Conservation (phyloP, 495 filamentous ascomycete species). For the Achaetomiella virescens region DNA sequence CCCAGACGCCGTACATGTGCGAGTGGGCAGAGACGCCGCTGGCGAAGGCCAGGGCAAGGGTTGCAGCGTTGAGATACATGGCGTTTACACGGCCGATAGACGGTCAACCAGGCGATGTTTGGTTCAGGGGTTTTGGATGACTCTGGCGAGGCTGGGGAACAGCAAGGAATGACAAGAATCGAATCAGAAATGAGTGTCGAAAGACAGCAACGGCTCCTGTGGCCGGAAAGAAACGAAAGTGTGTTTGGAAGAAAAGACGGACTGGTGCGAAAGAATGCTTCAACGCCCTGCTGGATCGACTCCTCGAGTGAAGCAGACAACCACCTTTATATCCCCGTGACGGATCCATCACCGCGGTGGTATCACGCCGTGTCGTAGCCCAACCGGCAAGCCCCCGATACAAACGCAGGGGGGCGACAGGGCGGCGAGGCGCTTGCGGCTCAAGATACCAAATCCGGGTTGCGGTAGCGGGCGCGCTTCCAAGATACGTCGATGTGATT, state of each 20-base stretch:
- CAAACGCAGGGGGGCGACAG: neutral
- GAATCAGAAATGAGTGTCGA: neutral
- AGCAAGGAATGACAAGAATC: neutral
- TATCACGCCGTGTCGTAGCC: no score
- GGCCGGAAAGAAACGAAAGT: neutral
- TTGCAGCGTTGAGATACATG: conserved; percentile 16
- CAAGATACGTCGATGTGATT: neutral
- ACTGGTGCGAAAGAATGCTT: neutral
- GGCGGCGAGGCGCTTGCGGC: neutral
- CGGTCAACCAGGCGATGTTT: neutral
- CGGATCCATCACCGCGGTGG: neutral
- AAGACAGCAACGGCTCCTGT: neutral
- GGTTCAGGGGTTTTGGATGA: neutral
- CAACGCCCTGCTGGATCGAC: neutral
- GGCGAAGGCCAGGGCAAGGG: conserved; percentile 30
- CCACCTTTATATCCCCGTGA: neutral
- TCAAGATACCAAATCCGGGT: neutral
- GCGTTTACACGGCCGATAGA: neutral
- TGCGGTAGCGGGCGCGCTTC: neutral
- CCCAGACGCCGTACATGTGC: conserved; percentile 37
- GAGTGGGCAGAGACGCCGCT: conserved; percentile 40
- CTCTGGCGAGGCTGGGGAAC: neutral
- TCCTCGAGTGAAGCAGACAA: neutral
- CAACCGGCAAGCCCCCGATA: no score
- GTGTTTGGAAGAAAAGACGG: neutral